A percentile compares a stretch with the other conserved stretches of the same genome.
Evolutionary conservation across 768 basidiomycete species (phyloP).

Genomic region (Melanogaster broomeanus): DNA sequence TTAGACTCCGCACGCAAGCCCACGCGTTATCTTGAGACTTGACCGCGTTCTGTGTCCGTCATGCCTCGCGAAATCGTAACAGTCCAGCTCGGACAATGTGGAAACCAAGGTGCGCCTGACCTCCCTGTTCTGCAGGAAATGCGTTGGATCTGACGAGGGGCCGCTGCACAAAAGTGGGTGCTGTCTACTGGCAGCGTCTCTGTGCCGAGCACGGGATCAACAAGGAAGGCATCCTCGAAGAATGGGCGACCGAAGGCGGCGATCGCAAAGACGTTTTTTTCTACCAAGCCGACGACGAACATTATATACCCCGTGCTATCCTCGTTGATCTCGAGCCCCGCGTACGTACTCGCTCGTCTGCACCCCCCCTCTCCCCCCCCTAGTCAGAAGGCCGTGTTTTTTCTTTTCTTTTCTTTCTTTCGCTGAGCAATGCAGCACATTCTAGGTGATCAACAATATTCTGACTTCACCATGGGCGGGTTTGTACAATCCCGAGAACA

Average conservation of each 20-base stretch:
- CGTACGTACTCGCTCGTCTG: constrained; percentile 49
- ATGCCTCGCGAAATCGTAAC: constrained; percentile 89
- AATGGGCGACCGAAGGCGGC: constrained; percentile 93
- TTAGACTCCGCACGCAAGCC: constrained; percentile 1
- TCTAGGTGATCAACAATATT: constrained; percentile 95
- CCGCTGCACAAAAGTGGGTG: constrained; percentile 71
- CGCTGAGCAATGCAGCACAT: background rate
- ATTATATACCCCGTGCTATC: constrained; percentile 97
- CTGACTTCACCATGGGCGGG: constrained; percentile 79
- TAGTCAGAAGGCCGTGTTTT: background rate
- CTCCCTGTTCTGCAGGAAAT: constrained; percentile 4
- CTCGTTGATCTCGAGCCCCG: constrained; percentile 95
- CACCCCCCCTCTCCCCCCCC: no score
- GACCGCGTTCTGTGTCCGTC: constrained; percentile 15
- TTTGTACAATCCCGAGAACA: constrained; percentile 97
- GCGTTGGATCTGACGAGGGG: constrained; percentile 4
- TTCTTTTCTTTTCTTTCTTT: no score
- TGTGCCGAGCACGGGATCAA: constrained; percentile 99
- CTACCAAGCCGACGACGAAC: constrained; percentile 99
- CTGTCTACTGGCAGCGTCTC: constrained; percentile 97
- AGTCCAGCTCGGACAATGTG: constrained; percentile 87
- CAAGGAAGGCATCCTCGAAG: constrained; percentile 92
- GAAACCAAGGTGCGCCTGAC: constrained; percentile 75
- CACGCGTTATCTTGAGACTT: background rate
- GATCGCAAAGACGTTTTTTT: constrained; percentile 99